Evolutionary conservation across 2,329 filamentous ascomycete species (phyloP).

Genomic region (Lojkania enalia): DNA sequence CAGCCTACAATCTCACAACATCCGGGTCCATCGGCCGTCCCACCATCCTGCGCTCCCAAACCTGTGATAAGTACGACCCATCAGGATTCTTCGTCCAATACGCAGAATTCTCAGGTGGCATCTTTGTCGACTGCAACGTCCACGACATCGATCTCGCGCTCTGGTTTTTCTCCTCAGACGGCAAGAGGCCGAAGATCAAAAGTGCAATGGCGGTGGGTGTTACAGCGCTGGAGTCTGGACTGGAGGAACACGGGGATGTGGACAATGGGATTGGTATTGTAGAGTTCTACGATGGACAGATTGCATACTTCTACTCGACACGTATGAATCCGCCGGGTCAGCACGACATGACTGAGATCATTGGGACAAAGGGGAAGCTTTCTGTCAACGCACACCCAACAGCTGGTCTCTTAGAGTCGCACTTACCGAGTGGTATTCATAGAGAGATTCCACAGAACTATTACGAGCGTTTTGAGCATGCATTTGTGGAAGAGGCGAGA

Average conservation of each 20-base stretch:
- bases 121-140: conserved; percentile 72
- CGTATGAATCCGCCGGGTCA: conserved; percentile 71
- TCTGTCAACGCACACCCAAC: conserved; percentile 63
- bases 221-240: conserved; percentile 61
- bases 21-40: conserved; percentile 62
- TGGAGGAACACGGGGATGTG: conserved; percentile 61
- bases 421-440: conserved; percentile 57
- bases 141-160: conserved; percentile 70
- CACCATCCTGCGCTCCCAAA: conserved; percentile 65
- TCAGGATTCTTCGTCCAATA: conserved; percentile 70
- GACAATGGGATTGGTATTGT: conserved; percentile 67
- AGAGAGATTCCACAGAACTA: conserved; percentile 65
- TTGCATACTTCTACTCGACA: conserved; percentile 66
- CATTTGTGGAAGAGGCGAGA: conserved; percentile 66
- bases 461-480: conserved; percentile 64
- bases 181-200: conserved; percentile 52
- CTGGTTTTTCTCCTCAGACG: conserved; percentile 59
- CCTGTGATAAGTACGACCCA: conserved; percentile 67
- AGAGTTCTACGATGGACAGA: conserved; percentile 66
- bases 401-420: conserved; percentile 59
- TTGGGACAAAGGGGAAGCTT: conserved; percentile 67
- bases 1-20: conserved; percentile 58
- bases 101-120: conserved; percentile 66
- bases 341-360: conserved; percentile 68
- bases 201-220: conserved; percentile 60